These are phyloP conservation scores for Nepenthes gracilis DNA, from an alignment of 148 eudicot species.

Conservation along the genomic window DNA sequence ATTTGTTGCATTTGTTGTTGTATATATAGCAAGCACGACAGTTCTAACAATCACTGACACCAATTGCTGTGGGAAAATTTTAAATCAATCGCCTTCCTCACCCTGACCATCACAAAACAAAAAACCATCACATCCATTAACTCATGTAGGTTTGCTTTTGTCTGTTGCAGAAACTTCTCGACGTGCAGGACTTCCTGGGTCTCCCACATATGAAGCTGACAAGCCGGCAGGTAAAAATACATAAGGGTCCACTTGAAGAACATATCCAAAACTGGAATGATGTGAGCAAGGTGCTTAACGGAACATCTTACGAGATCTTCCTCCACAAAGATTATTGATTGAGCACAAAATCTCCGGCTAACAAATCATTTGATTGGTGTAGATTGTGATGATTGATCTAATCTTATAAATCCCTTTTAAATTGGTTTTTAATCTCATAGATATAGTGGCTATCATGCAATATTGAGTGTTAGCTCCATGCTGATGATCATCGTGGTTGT, in stretches of 20 bases:
- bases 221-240: conserved; percentile 88
- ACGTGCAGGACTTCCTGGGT: conserved; percentile 64
- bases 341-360: not conserved
- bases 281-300: conserved; percentile 50
- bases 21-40: no score
- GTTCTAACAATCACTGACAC: no score
- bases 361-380: not conserved
- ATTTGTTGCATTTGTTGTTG: no score
- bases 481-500: no score
- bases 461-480: no score
- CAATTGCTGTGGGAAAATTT: no score
- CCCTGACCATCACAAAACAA: not conserved
- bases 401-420: no score
- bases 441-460: no score
- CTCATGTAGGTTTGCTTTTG: not conserved
- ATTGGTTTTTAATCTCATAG: no score
- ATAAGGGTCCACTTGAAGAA: conserved; percentile 59
- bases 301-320: conserved; percentile 61
- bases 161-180: conserved; percentile 50
- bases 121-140: not conserved
- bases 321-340: conserved; percentile 42
- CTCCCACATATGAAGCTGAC: conserved; percentile 45
- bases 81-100: no score
- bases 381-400: not conserved
- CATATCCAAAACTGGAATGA: conserved; percentile 79